These are phyloP conservation scores for Neurospora crassa DNA, from an alignment of 2,329 filamentous ascomycete species.

Conservation along the genomic window DNA sequence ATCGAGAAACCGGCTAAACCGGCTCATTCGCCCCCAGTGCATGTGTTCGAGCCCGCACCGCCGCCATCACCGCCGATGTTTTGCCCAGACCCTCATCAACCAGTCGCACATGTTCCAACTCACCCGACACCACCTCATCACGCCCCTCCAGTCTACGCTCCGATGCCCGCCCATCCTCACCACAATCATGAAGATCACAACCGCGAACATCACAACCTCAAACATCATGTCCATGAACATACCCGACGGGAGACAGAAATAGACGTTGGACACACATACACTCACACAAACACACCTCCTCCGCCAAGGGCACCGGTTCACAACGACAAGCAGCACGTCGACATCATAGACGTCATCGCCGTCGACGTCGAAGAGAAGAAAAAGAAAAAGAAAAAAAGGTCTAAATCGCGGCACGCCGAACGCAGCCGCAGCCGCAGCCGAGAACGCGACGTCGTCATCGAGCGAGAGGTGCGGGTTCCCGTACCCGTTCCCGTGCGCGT, in stretches of 20 bases:
- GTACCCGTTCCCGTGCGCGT: conserved; percentile 30
- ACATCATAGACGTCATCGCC: conserved; percentile 32
- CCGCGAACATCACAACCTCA: not conserved
- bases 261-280: not conserved
- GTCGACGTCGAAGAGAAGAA: conserved; percentile 29
- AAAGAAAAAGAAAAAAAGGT: conserved; percentile 9
- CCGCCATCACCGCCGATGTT: conserved; percentile 4
- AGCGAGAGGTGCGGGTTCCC: conserved; percentile 35
- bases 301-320: not conserved
- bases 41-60: conserved; percentile 13
- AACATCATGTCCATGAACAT: not conserved
- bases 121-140: conserved; percentile 16
- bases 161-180: conserved; percentile 11
- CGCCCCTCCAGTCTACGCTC: conserved; percentile 9
- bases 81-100: conserved; percentile 1
- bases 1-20: conserved; percentile 11
- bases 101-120: conserved; percentile 11
- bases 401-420: conserved; percentile 21
- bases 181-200: not conserved
- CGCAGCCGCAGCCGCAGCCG: conserved; percentile 17
- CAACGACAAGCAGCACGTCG: conserved; percentile 15
- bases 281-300: not conserved
- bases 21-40: conserved; percentile 14
- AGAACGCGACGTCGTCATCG: conserved; percentile 40
- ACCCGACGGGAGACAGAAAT: not conserved